Conservation (phyloP, 2,329 filamentous ascomycete genomes). For the Emergomyces africanus region DNA sequence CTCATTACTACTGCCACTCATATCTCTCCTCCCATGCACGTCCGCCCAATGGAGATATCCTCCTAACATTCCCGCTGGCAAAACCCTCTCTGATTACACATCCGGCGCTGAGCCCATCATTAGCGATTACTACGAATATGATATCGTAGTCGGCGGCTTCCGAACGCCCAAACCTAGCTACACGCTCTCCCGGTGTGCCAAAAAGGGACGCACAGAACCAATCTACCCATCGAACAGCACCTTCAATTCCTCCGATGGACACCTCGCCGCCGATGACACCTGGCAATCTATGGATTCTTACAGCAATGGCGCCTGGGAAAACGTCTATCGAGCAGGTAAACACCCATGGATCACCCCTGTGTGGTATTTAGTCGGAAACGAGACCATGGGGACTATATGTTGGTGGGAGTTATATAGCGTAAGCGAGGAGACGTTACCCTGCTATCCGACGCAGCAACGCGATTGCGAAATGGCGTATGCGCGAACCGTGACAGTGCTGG, state of each 20-base stretch:
- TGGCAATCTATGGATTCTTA: constrained; percentile 1
- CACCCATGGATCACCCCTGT: neutral
- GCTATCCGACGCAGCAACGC: neutral
- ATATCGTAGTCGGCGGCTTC: constrained; percentile 1
- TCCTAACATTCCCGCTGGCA: neutral
- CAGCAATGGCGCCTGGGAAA: neutral
- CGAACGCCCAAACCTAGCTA: neutral
- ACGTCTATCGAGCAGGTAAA: neutral
- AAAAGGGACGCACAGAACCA: constrained; percentile 1
- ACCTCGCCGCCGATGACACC: neutral
- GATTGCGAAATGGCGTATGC: neutral
- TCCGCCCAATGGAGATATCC: neutral
- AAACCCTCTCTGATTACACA: constrained; percentile 1
- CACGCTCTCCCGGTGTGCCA: neutral
- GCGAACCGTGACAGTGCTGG: neutral
- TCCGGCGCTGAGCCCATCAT: neutral
- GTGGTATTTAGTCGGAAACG: neutral
- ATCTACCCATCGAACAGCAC: constrained; percentile 1
- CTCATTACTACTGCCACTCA: neutral
- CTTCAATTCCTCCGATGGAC: neutral
- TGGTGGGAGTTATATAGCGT: constrained; percentile 2
- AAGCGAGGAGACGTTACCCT: neutral
- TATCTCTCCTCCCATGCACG: neutral
- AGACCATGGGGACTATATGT: neutral
- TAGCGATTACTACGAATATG: neutral